These are phyloP conservation scores for Nyctanthes arbortristis DNA, from an alignment of 257 asterid genomes.

Conservation along the genomic window DNA sequence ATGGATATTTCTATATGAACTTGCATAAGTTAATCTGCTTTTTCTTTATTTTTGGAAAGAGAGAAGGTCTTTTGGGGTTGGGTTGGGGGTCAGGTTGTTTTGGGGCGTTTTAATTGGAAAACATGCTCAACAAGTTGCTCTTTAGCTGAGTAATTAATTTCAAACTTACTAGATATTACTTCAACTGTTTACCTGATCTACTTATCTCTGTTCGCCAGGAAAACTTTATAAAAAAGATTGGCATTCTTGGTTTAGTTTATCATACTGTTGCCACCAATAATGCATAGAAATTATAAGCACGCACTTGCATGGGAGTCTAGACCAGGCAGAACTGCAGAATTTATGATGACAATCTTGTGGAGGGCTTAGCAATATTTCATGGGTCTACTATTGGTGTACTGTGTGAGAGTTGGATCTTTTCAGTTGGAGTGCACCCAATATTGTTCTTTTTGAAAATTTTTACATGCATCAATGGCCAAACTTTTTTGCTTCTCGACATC, in stretches of 20 bases:
- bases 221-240: background rate
- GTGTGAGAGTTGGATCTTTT: background rate
- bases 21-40: background rate
- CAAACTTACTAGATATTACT: background rate
- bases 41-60: background rate
- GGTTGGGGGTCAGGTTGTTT: too few relatives aligned
- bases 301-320: background rate
- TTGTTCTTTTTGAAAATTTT: background rate
- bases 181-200: background rate
- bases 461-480: background rate
- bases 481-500: background rate
- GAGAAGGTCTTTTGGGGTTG: background rate
- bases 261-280: background rate
- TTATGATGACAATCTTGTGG: background rate
- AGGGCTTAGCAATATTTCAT: background rate
- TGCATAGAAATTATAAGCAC: background rate
- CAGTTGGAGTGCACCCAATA: background rate
- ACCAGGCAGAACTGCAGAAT: background rate
- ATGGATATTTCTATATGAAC: background rate
- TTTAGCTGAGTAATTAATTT: background rate
- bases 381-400: background rate
- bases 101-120: background rate
- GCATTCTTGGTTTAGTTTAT: background rate
- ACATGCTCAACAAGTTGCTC: background rate
- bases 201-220: background rate